Percentiles rank a stretch among this genome's conserved stretches.
phyloP scores from a whole-genome alignment of 2,329 filamentous ascomycete genomes.

The Ophiostoma australiae region DNA sequence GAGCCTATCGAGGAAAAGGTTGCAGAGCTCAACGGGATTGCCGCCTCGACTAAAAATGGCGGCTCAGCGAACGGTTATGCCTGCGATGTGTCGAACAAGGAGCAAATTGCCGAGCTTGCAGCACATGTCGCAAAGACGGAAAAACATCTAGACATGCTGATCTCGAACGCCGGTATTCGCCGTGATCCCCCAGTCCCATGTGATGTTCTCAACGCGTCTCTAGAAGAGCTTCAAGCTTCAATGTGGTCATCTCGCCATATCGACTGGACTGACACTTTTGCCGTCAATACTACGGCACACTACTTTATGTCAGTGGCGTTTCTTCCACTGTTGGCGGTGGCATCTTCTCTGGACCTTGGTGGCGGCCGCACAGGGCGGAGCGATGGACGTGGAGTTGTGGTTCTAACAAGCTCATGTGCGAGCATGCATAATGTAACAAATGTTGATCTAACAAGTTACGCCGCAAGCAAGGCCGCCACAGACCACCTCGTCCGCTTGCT shows the following conservation, averaged over 20 bases:
- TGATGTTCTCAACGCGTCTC: slow-evolving; percentile 23
- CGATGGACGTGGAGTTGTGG: slow-evolving; percentile 26
- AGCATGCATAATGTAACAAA: slow-evolving; percentile 38
- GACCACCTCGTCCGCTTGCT: slow-evolving; percentile 48
- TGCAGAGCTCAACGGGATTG: slow-evolving; percentile 55
- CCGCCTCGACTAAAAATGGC: slow-evolving; percentile 31
- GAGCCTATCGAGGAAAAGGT: slow-evolving; percentile 58
- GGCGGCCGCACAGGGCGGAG: not conserved
- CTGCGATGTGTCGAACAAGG: slow-evolving; percentile 60
- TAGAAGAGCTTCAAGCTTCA: slow-evolving; percentile 36
- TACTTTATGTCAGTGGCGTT: slow-evolving; percentile 62
- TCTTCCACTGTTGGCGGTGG: slow-evolving; percentile 56
- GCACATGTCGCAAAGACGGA: slow-evolving; percentile 49
- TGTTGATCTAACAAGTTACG: slow-evolving; percentile 49
- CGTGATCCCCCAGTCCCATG: slow-evolving; percentile 23
- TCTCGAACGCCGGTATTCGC: slow-evolving; percentile 26
- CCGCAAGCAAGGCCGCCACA: slow-evolving; percentile 47
- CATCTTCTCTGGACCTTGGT: slow-evolving; percentile 32
- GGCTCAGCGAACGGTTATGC: slow-evolving; percentile 35
- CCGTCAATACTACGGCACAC: slow-evolving; percentile 67
- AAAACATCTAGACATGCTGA: slow-evolving; percentile 46
- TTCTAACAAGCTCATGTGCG: slow-evolving; percentile 44
- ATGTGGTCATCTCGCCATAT: slow-evolving; percentile 57
- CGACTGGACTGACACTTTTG: slow-evolving; percentile 62
- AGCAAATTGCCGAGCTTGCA: slow-evolving; percentile 53